Conservation (phyloP, 1,284 basidiomycete species). For the Rhizopogon parksii region DNA sequence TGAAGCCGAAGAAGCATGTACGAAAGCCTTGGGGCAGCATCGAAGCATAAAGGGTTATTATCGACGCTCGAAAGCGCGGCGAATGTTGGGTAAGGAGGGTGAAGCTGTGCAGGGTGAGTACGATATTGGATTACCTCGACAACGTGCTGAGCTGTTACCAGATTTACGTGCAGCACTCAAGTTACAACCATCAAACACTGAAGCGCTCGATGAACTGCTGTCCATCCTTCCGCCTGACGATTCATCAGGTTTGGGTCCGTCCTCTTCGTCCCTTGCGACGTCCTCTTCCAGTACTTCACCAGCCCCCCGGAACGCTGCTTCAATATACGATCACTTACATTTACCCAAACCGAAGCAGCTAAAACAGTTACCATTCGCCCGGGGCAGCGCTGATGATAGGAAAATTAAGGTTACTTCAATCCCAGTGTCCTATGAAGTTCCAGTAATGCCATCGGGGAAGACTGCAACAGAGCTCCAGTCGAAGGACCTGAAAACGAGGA, state of each 20-base stretch:
- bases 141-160: conserved; percentile 17
- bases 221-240: conserved; percentile 32
- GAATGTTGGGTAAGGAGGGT: conserved; percentile 47
- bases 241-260: conserved; percentile 15
- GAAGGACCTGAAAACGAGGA: conserved; percentile 35
- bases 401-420: conserved; percentile 45
- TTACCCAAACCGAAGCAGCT: conserved; percentile 32
- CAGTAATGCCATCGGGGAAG: conserved; percentile 20
- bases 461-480: conserved; percentile 25
- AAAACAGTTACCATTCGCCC: conserved; percentile 44
- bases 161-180: conserved; percentile 53
- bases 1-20: conserved; percentile 60
- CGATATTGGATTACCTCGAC: not conserved
- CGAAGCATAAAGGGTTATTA: conserved; percentile 60
- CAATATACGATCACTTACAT: conserved; percentile 15
- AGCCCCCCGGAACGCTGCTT: conserved; percentile 7
- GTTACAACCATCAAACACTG: conserved; percentile 52
- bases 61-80: conserved; percentile 56
- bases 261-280: conserved; percentile 19
- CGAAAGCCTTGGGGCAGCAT: conserved; percentile 54
- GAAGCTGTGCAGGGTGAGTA: conserved; percentile 54
- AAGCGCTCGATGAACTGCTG: conserved; percentile 49
- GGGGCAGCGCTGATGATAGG: conserved; percentile 40
- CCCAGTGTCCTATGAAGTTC: conserved; percentile 38
- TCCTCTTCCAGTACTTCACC: conserved; percentile 18